Evolutionary conservation across 495 filamentous ascomycete genomes (phyloP).

Genomic region (Rostrohypoxylon terebratum): DNA sequence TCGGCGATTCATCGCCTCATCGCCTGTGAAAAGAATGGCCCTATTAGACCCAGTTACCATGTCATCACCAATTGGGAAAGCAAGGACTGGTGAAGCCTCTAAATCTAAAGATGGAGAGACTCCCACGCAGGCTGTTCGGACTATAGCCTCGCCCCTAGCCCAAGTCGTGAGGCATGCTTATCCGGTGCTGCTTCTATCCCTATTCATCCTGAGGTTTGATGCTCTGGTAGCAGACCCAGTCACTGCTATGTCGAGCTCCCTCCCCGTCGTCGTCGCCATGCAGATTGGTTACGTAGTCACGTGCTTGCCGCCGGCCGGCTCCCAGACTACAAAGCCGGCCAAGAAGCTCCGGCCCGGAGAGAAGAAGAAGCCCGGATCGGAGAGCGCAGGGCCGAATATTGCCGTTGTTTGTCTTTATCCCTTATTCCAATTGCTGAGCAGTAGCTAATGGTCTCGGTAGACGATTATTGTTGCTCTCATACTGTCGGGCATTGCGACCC

Average conservation of each 20-base stretch:
- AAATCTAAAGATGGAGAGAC: slow-evolving; percentile 44
- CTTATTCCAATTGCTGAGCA: slow-evolving; percentile 15
- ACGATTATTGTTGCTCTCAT: slow-evolving; percentile 70
- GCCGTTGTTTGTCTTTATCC: slow-evolving; percentile 51
- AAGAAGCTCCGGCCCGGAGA: slow-evolving; percentile 56
- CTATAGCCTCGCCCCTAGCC: slow-evolving; percentile 48
- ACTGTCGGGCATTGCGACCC: slow-evolving; percentile 67
- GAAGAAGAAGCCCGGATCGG: slow-evolving; percentile 57
- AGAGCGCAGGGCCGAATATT: slow-evolving; percentile 49
- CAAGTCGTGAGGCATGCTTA: slow-evolving; percentile 65
- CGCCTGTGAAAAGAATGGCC: slow-evolving; percentile 42
- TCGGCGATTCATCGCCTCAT: slow-evolving; percentile 6
- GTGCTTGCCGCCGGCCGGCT: slow-evolving; percentile 77
- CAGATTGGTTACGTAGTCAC: slow-evolving; percentile 76
- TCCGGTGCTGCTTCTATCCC: slow-evolving; percentile 70
- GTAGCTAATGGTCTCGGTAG: slow-evolving; percentile 57
- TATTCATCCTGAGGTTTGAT: slow-evolving; percentile 71
- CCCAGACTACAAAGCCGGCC: slow-evolving; percentile 48
- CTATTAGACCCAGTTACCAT: slow-evolving; percentile 51
- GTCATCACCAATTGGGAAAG: slow-evolving; percentile 34
- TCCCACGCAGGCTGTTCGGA: slow-evolving; percentile 50
- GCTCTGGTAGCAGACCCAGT: slow-evolving; percentile 78
- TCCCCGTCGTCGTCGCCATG: slow-evolving; percentile 71
- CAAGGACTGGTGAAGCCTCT: slow-evolving; percentile 24
- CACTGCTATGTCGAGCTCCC: slow-evolving; percentile 66